Evolutionary conservation across 768 basidiomycete genomes (phyloP).

Genomic region (Pholiota microspora): DNA sequence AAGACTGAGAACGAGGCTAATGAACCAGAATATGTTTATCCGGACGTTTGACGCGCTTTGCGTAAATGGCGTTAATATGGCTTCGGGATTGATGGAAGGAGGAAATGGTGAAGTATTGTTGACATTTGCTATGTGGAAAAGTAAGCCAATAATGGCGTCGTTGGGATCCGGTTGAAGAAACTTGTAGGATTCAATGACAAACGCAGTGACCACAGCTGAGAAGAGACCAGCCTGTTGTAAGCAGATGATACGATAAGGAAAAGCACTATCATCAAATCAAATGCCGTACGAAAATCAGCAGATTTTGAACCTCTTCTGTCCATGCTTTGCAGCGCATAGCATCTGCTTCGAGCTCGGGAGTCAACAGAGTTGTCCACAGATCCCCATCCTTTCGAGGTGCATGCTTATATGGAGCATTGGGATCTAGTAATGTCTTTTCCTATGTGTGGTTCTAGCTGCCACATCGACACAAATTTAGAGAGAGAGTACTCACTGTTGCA

Average conservation of each 20-base stretch:
- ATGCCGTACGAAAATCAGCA: conserved; percentile 19
- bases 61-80: background rate
- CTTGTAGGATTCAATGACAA: conserved; percentile 7
- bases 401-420: background rate
- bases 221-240: conserved; percentile 6
- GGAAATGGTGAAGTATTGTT: background rate
- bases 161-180: conserved; percentile 3
- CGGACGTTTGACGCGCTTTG: background rate
- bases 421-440: background rate
- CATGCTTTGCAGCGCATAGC: conserved; percentile 11
- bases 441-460: background rate
- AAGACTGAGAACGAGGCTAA: conserved; percentile 9
- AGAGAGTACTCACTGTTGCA: no score
- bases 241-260: background rate
- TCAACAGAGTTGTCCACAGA: conserved; percentile 7
- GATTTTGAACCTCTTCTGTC: conserved; percentile 22
- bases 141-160: background rate
- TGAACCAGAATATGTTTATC: conserved; percentile 11
- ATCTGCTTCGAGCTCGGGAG: conserved; percentile 3
- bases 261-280: background rate
- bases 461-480: background rate
- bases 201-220: background rate
- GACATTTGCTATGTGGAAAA: background rate
- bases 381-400: conserved; percentile 3
- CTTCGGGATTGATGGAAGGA: background rate